These are phyloP conservation scores for Zoysia matrella DNA, from an alignment of 202 grass and related monocot species.

Conservation along the genomic window DNA sequence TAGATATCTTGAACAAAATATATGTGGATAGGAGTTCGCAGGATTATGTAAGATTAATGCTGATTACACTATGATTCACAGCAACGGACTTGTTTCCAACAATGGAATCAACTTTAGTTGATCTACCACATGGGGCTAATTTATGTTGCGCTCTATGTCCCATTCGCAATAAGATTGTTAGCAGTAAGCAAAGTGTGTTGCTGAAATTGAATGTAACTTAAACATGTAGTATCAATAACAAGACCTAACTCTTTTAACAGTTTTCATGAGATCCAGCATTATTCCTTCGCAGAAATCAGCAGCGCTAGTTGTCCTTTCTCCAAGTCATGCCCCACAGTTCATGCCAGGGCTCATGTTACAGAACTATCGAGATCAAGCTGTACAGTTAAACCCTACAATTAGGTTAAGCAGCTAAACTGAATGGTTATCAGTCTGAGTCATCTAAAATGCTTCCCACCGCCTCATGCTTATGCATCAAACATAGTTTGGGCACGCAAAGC, in stretches of 20 bases:
- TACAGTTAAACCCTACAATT: not conserved
- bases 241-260: not conserved
- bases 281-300: not conserved
- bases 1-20: not conserved
- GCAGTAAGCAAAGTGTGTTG: not conserved
- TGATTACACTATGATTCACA: not conserved
- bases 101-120: not conserved
- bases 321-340: not conserved
- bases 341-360: not conserved
- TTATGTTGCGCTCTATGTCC: not conserved
- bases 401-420: not conserved
- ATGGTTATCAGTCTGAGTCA: slow-evolving; percentile 8
- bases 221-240: not conserved
- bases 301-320: not conserved
- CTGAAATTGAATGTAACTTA: not conserved
- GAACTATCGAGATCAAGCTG: not conserved
- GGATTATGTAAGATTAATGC: slow-evolving; percentile 17
- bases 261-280: not conserved
- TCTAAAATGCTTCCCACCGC: not conserved
- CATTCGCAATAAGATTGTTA: not conserved
- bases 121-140: slow-evolving; percentile 10
- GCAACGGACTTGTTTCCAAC: slow-evolving; percentile 9
- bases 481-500: not conserved
- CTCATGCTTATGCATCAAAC: not conserved
- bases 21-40: slow-evolving; percentile 3